Percentiles rank a stretch among this genome's conserved stretches.
Evolutionary conservation across 2,329 filamentous ascomycete species (phyloP).

Genomic region (Clonostachys sp.): DNA sequence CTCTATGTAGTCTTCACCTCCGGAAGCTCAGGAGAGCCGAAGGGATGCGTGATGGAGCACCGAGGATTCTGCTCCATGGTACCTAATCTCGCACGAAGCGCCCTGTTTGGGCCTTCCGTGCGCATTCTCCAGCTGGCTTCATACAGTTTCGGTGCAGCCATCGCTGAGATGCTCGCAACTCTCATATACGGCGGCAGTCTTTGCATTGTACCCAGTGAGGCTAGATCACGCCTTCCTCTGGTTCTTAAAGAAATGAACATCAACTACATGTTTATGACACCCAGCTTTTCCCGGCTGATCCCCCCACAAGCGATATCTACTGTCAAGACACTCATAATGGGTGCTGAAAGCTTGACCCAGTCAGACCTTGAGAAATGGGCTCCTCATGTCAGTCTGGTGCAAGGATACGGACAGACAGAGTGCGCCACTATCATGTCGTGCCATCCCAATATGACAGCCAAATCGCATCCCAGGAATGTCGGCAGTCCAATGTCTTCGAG

Average conservation of each 20-base stretch:
- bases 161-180: constrained; percentile 11
- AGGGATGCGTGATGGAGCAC: constrained; percentile 11
- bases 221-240: constrained; percentile 25
- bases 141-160: constrained; percentile 20
- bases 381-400: constrained; percentile 23
- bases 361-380: constrained; percentile 7
- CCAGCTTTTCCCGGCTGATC: constrained; percentile 3
- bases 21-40: constrained; percentile 12
- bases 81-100: constrained; percentile 7
- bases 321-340: constrained; percentile 1
- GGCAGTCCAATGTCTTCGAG: neutral
- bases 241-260: constrained; percentile 6
- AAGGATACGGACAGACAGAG: constrained; percentile 35
- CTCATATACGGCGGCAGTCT: constrained; percentile 18
- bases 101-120: constrained; percentile 11
- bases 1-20: constrained; percentile 9
- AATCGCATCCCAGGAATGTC: neutral
- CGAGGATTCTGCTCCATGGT: constrained; percentile 7
- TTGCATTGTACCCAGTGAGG: constrained; percentile 28
- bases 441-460: neutral
- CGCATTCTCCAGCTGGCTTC: constrained; percentile 24
- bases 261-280: constrained; percentile 11
- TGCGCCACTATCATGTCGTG: constrained; percentile 18
- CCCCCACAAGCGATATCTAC: constrained; percentile 1
- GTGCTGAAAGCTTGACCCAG: constrained; percentile 11